Percentiles rank a stretch among this genome's conserved stretches.
Conservation (phyloP, 345 rosid genomes). For the Salix viminalis region DNA sequence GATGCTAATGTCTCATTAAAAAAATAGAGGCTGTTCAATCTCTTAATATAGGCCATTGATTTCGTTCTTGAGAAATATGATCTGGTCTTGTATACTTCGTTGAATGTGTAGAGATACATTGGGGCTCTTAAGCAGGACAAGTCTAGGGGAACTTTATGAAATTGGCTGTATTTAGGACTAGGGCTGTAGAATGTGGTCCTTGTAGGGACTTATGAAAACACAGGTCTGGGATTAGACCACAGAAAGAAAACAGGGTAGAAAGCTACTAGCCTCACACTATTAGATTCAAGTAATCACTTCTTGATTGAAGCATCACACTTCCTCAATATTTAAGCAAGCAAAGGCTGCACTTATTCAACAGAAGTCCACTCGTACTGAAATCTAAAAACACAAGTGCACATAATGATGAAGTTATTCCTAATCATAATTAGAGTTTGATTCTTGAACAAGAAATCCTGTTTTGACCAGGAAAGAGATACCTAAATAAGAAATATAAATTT, state of each 20-base stretch:
- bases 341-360: not conserved
- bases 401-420: not conserved
- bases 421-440: not conserved
- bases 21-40: constrained; percentile 35
- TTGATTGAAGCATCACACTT: not conserved
- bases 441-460: not conserved
- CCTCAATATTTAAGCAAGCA: too few species aligned
- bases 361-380: not conserved
- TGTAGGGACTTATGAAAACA: not conserved
- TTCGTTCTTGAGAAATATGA: constrained; percentile 37
- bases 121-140: not conserved
- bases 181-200: not conserved
- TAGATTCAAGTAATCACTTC: constrained; percentile 3
- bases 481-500: not conserved
- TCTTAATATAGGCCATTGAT: constrained; percentile 38
- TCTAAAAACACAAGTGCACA: not conserved
- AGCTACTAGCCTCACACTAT: not conserved
- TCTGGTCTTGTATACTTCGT: constrained; percentile 28
- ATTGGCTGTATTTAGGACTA: not conserved
- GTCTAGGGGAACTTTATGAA: not conserved
- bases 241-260: not conserved
- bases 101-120: constrained; percentile 30
- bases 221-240: not conserved
- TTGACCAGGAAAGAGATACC: not conserved
- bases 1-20: constrained; percentile 23